Evolutionary conservation across 495 filamentous ascomycete genomes (phyloP), one percentile per base, ranked within the genome.

Genomic region (Talaromyces liani): DNA sequence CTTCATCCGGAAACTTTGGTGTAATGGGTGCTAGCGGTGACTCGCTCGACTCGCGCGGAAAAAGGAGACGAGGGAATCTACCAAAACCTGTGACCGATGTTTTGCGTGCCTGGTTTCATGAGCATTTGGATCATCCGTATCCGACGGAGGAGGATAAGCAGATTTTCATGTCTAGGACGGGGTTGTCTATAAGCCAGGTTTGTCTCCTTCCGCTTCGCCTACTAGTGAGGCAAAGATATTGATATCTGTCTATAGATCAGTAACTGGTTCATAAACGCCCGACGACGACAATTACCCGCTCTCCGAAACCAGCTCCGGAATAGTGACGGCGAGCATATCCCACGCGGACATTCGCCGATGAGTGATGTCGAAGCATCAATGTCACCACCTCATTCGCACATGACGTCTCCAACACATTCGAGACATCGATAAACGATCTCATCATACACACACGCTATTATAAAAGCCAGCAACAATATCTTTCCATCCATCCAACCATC

Each of bases 251-350:
- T 66, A 75, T 73, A 96, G 84, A 91, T 96, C 60, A 92, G 89
- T 65, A 97, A 97, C 70, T 97, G 92, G 92, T 97, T 96, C 73
- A 97, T 97, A 73, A 97, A 96, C 68, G 91, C 91, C 9, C 83
- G 92, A 60, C 81, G 92, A 54, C 85, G 92, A 49, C 87, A 91
- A 65, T 73, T 93, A n/a, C 91, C 91, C 18, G 75, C 75, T 22
- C 76, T 91, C 62, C 79, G 86, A 27, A 86, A 84, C 56, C 80
- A 84, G 61, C 75, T 78, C 71, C 79, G 79, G 20, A 76, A 69
- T 29, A 74, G 73, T 10, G 73, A 68, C 5, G 69, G 33, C 27
- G 75, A 77, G 39, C 49, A 68, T n/a, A 75, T 78, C 36, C 65
- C 72, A 34, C 70, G 70, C 41, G 66, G 75, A 57, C 72, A 77